A percentile compares a stretch with the other conserved stretches of the same genome.
Evolutionary conservation across 2,329 filamentous ascomycete species (phyloP).

Genomic region (Fusarium sp.): DNA sequence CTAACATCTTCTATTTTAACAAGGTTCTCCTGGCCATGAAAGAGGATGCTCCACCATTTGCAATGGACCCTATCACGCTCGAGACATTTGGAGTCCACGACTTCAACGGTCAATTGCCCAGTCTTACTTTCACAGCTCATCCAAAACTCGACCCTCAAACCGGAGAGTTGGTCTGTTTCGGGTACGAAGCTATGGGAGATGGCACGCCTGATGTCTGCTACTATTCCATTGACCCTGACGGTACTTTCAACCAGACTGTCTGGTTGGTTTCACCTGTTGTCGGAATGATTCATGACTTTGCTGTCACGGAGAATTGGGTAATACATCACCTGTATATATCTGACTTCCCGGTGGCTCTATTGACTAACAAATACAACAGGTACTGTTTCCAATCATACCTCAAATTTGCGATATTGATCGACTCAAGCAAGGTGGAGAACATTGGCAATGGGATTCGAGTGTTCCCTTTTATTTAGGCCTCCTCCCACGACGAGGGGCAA

Average conservation of each 20-base stretch:
- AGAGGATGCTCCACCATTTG: slow-evolving; percentile 13
- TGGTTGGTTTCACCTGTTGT: slow-evolving; percentile 8
- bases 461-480: neutral
- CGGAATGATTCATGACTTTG: slow-evolving; percentile 24
- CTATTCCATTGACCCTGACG: neutral
- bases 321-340: neutral
- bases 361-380: neutral
- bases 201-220: slow-evolving; percentile 3
- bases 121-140: slow-evolving; percentile 14
- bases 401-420: slow-evolving; percentile 5
- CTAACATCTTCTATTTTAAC: slow-evolving; percentile 17
- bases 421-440: slow-evolving; percentile 11
- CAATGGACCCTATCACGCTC: slow-evolving; percentile 19
- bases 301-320: slow-evolving; percentile 21
- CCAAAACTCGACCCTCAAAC: slow-evolving; percentile 13
- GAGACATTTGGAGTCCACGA: slow-evolving; percentile 9
- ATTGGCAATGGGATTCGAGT: slow-evolving; percentile 21
- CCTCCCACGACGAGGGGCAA: neutral
- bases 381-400: slow-evolving; percentile 14
- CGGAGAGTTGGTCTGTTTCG: slow-evolving; percentile 8
- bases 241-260: neutral
- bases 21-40: slow-evolving; percentile 17
- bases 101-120: slow-evolving; percentile 15
- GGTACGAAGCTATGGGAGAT: slow-evolving; percentile 8
- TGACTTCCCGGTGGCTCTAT: neutral